Evolutionary conservation across 495 filamentous ascomycete species (phyloP).

Genomic region (Hyaloscypha hepaticicola): DNA sequence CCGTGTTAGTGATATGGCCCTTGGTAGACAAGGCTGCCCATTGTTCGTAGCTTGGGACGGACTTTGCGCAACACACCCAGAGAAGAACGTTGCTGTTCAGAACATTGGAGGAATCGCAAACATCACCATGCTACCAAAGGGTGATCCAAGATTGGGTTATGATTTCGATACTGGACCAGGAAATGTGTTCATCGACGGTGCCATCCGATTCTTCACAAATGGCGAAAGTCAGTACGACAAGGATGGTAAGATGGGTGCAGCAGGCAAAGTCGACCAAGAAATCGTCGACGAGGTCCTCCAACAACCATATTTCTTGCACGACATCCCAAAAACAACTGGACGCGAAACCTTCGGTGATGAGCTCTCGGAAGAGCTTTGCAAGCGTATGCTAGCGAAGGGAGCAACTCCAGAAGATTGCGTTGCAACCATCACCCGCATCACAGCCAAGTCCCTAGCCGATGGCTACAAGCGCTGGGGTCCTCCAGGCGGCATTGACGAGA

Average conservation of each 20-base stretch:
- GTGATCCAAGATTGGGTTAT: conserved; percentile 39
- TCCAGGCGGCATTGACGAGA: conserved; percentile 30
- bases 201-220: conserved; percentile 22
- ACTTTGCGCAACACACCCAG: conserved; percentile 45
- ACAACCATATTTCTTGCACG: conserved; percentile 23
- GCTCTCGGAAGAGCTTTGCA: conserved; percentile 23
- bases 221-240: conserved; percentile 19
- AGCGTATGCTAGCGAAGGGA: conserved; percentile 19
- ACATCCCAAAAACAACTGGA: conserved; percentile 12
- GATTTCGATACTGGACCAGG: conserved; percentile 38
- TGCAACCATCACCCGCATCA: conserved; percentile 31
- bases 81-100: conserved; percentile 41
- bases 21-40: conserved; percentile 42
- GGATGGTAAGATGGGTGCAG: background rate
- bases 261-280: conserved; percentile 24
- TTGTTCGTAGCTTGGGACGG: conserved; percentile 45
- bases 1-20: conserved; percentile 43
- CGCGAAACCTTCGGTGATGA: conserved; percentile 26
- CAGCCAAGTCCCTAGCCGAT: conserved; percentile 25
- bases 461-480: conserved; percentile 27
- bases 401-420: conserved; percentile 25
- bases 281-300: conserved; percentile 26
- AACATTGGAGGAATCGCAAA: conserved; percentile 53
- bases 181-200: conserved; percentile 43
- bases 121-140: conserved; percentile 49